Evolutionary conservation across 306 rosid species (phyloP).

Genomic region (Dryas alaskensis): DNA sequence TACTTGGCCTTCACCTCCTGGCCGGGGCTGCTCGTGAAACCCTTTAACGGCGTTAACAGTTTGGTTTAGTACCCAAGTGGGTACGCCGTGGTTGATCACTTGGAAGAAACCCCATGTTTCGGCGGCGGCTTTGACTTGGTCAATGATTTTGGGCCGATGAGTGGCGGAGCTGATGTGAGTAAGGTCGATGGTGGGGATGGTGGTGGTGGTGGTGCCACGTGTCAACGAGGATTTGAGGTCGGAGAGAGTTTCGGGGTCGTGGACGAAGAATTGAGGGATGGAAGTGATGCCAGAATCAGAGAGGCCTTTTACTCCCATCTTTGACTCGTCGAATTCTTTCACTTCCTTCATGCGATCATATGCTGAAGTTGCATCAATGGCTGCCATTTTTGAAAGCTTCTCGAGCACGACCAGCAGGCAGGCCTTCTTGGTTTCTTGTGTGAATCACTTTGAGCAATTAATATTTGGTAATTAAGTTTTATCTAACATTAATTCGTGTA

Average conservation of each 20-base stretch:
- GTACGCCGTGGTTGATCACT: constrained; percentile 42
- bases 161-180: constrained; percentile 10
- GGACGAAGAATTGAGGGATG: constrained; percentile 40
- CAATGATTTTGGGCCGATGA: constrained; percentile 24
- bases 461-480: too few species aligned
- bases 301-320: constrained; percentile 51
- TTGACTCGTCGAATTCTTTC: constrained; percentile 44
- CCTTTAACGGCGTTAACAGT: constrained; percentile 30
- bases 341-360: constrained; percentile 35
- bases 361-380: neutral
- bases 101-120: constrained; percentile 51
- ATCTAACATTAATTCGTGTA: too few species aligned
- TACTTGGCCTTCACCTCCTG: constrained; percentile 25
- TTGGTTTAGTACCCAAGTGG: constrained; percentile 12
- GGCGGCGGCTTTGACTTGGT: constrained; percentile 39
- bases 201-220: neutral
- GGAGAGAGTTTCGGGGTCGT: constrained; percentile 33
- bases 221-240: constrained; percentile 25
- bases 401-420: too few species aligned
- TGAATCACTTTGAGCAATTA: too few species aligned
- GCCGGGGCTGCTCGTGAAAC: constrained; percentile 38
- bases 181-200: constrained; percentile 47
- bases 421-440: too few species aligned
- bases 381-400: neutral
- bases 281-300: constrained; percentile 46